Evolutionary conservation across 1,139 yeast genomes (phyloP), one percentile per base, ranked within the genome.

Genomic region (Blastobotrys persicus): DNA sequence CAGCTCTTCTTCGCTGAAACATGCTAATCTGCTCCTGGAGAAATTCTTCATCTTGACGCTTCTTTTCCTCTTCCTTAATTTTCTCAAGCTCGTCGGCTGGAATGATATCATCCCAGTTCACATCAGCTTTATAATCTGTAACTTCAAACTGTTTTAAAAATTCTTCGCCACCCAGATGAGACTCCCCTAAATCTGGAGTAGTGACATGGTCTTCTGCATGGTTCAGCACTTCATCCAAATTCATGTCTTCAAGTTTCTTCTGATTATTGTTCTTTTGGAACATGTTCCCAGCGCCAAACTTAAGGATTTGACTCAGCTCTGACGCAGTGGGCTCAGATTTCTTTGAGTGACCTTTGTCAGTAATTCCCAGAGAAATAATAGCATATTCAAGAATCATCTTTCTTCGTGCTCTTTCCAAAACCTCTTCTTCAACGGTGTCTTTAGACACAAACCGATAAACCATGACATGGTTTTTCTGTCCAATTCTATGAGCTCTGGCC

Each of bases 401-500:
- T 72, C 91, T 84, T 66, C 98, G 79, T 0, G 98, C 98, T 59
- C 98, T 80, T 70, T 94, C 99, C 57, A 92, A 74, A 52, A 92
- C 95, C 65, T 92, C 96, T 67, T 92, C 99, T 68, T 92, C 99
- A 16, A 92, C 96, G 0, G 98, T 92, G 62, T 94, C 98, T 62
- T 92, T 92, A 56, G 96, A 85, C 18, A 92, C 98, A 71, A 94
- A 88, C 64, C 99, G 77, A 67, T 94, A 94, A 17, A 92, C 98
- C 80, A 89, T 88, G 42, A 92, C 99, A 69, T 92, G 98, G 61
- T 88, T 89, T 68, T 92, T 92, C 68, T 92, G 99, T 13, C 99
- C 99, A 64, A 92, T 92, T 75, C 99, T 83, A 71, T 92, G 99
- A 2, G 98, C 99, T 71, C 99, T 83, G 0, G 98, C 99, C 99